Evolutionary conservation across 2,329 filamentous ascomycete genomes (phyloP).

Genomic region (Cephalotrichum gorgonifer): DNA sequence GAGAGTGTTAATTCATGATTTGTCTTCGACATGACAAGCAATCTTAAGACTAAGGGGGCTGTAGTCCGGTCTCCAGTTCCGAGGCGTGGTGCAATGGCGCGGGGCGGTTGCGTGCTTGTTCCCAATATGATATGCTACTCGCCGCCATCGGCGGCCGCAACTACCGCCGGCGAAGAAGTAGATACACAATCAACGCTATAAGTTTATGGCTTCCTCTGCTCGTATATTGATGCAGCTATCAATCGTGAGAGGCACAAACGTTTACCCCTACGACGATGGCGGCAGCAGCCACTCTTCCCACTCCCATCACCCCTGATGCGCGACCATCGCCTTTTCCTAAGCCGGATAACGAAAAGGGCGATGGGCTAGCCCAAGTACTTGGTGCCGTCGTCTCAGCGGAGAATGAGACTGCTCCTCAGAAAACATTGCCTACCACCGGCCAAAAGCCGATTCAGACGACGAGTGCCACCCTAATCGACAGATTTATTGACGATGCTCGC

Average conservation of each 20-base stretch:
- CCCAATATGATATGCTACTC: background rate
- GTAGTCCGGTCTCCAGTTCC: too few relatives aligned
- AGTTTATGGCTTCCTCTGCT: background rate
- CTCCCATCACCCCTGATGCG: background rate
- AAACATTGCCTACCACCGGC: background rate
- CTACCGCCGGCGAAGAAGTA: background rate
- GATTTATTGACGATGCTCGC: conserved; percentile 23
- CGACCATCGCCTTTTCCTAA: background rate
- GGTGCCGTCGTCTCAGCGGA: too few relatives aligned
- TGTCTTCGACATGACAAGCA: too few relatives aligned
- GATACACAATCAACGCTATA: background rate
- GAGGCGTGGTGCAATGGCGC: background rate
- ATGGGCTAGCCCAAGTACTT: background rate
- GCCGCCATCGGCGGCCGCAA: background rate
- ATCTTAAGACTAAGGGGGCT: too few relatives aligned
- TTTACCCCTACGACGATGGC: too few relatives aligned
- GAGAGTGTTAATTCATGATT: too few relatives aligned
- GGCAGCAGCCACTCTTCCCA: background rate
- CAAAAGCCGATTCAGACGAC: background rate
- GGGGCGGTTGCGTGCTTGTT: background rate
- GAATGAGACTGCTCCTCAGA: background rate
- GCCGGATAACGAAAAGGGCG: background rate
- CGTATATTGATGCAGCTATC: too few relatives aligned
- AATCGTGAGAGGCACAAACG: too few relatives aligned
- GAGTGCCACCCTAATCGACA: conserved; percentile 12